A percentile compares a stretch with the other conserved stretches of the same genome.
Conservation (phyloP, 1,139 yeast species). For the Entelexis sorbosivorans region DNA sequence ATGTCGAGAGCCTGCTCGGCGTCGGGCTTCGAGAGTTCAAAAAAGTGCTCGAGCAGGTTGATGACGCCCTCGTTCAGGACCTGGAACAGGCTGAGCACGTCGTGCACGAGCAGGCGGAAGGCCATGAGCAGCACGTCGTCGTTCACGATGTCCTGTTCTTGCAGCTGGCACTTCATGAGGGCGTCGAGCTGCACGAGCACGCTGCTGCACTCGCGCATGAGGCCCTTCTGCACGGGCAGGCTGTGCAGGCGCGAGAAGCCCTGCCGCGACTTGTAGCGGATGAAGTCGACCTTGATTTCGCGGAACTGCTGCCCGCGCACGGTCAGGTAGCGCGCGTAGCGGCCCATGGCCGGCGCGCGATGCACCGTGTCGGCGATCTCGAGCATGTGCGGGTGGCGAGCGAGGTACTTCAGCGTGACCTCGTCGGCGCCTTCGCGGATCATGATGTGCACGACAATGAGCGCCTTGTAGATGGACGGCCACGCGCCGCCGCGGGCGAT, state of each 20-base stretch:
- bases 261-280: conserved; percentile 41
- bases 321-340: conserved; percentile 62
- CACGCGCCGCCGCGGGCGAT: conserved; percentile 34
- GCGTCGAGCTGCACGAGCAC: conserved; percentile 73
- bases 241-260: conserved; percentile 51
- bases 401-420: conserved; percentile 54
- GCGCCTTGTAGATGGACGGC: conserved; percentile 73
- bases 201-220: conserved; percentile 72
- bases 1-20: conserved; percentile 79
- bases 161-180: conserved; percentile 60
- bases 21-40: conserved; percentile 77
- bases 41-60: conserved; percentile 81
- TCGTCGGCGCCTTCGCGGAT: conserved; percentile 79
- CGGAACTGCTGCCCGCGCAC: conserved; percentile 60
- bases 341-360: conserved; percentile 47
- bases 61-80: conserved; percentile 90
- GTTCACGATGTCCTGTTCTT: conserved; percentile 49
- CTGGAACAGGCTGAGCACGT: conserved; percentile 73
- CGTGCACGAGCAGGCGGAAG: conserved; percentile 77
- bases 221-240: conserved; percentile 65
- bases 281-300: conserved; percentile 60
- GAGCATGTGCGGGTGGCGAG: conserved; percentile 50
- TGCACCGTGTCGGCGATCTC: conserved; percentile 33
- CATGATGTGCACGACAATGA: conserved; percentile 81
- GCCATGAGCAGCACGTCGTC: conserved; percentile 78